Percentiles rank a stretch among this genome's conserved stretches.
phyloP scores from a whole-genome alignment of 1,284 basidiomycete genomes.

The Cutaneotrichosporon dermatis region DNA sequence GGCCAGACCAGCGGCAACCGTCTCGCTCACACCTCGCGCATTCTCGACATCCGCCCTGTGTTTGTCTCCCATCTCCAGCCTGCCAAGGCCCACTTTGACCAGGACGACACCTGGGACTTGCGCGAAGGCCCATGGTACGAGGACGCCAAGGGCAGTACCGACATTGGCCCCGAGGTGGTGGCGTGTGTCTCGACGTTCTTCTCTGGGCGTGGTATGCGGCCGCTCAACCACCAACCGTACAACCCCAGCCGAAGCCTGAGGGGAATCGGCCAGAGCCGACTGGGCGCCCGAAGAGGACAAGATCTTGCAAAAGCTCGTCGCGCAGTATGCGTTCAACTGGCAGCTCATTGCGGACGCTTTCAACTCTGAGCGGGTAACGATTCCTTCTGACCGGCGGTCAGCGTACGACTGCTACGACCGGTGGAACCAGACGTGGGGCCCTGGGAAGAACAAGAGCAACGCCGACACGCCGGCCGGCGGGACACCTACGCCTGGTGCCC shows the following conservation, averaged over 20 bases:
- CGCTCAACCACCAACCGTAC: conserved; percentile 47
- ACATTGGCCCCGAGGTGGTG: conserved; percentile 34
- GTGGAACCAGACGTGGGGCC: conserved; percentile 59
- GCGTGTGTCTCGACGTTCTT: conserved; percentile 35
- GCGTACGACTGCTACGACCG: conserved; percentile 80
- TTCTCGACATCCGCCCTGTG: conserved; percentile 56
- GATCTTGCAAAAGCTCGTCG: conserved; percentile 65
- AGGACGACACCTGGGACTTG: conserved; percentile 49
- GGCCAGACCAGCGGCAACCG: conserved; percentile 46
- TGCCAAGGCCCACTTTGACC: conserved; percentile 46
- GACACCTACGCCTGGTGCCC: conserved; percentile 11
- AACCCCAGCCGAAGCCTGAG: conserved; percentile 32
- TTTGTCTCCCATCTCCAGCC: conserved; percentile 57
- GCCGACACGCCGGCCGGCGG: conserved; percentile 48
- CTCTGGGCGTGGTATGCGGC: conserved; percentile 45
- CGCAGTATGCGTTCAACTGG: conserved; percentile 87
- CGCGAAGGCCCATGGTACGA: conserved; percentile 51
- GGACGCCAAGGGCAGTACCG: conserved; percentile 43
- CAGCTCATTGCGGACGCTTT: conserved; percentile 79
- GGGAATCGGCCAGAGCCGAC: conserved; percentile 56
- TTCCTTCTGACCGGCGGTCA: conserved; percentile 70
- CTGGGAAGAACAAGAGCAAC: conserved; percentile 41
- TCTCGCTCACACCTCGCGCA: conserved; percentile 53
- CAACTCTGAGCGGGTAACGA: conserved; percentile 68
- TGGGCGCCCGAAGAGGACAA: conserved; percentile 78